These are phyloP conservation scores for Cinnamomum micranthum DNA, from an alignment of 164 flowering plant genomes.

Conservation along the genomic window DNA sequence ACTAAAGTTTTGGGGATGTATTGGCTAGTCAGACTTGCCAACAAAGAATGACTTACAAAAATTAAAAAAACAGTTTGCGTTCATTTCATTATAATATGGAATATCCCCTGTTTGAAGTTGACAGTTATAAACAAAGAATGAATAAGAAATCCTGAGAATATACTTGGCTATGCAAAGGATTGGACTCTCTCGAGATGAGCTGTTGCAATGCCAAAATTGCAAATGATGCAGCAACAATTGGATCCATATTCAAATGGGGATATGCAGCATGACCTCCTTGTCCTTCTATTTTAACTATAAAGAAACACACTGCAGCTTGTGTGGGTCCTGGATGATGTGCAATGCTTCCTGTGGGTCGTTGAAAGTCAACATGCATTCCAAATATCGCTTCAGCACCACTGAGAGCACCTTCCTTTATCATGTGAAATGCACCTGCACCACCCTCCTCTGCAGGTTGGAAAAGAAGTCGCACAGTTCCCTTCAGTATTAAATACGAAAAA, in stretches of 20 bases:
- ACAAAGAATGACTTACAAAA: too few relatives aligned
- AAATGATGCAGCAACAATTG: conserved; percentile 62
- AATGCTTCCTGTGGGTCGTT: conserved; percentile 56
- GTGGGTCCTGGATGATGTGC: conserved; percentile 49
- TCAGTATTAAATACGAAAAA: conserved; percentile 8
- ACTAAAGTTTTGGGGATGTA: too few relatives aligned
- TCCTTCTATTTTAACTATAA: conserved; percentile 61
- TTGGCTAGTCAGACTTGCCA: too few relatives aligned
- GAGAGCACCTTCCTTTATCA: conserved; percentile 82
- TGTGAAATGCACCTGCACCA: conserved; percentile 77
- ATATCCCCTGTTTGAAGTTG: background rate
- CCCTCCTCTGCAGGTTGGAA: conserved; percentile 96
- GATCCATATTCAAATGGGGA: conserved; percentile 56
- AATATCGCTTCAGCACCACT: conserved; percentile 74
- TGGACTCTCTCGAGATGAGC: conserved; percentile 69
- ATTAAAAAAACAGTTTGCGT: background rate
- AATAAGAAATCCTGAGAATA: conserved; percentile 8
- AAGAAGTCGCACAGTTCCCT: conserved; percentile 81
- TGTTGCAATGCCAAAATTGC: conserved; percentile 72
- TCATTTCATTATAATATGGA: background rate
- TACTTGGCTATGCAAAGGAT: conserved; percentile 75
- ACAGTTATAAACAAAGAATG: background rate
- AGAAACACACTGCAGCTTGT: conserved; percentile 57
- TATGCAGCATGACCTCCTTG: conserved; percentile 65
- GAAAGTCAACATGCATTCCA: conserved; percentile 54